A percentile compares a stretch with the other conserved stretches of the same genome.
Conservation (phyloP, 371 early-diverging fungal species). For the Cokeromyces recurvatus region DNA sequence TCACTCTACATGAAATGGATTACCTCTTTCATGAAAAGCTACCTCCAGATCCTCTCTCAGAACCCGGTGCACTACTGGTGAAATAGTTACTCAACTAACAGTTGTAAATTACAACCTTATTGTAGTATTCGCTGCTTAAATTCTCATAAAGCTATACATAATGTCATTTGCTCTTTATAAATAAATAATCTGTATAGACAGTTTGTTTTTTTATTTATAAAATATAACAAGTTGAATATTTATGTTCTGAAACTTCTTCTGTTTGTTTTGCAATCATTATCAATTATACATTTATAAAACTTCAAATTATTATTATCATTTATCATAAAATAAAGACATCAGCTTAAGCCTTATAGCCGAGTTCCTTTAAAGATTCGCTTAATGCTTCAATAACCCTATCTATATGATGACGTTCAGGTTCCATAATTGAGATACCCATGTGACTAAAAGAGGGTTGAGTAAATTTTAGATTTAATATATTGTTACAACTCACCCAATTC, state of each 20-base stretch:
- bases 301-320: neutral
- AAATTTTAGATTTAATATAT: neutral
- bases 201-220: no score
- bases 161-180: no score
- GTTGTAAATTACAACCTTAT: constrained; percentile 17
- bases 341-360: constrained; percentile 38
- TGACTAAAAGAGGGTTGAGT: constrained; percentile 41
- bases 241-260: neutral
- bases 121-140: constrained; percentile 21
- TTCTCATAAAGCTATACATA: constrained; percentile 15
- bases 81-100: no score
- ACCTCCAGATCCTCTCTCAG: no score
- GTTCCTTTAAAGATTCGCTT: constrained; percentile 63
- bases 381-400: constrained; percentile 73
- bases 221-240: no score
- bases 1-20: no score
- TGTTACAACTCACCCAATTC: constrained; percentile 63
- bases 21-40: no score
- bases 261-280: neutral
- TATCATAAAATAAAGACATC: no score
- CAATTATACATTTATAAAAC: neutral
- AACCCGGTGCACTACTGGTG: no score
- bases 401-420: constrained; percentile 69
- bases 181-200: no score
- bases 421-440: constrained; percentile 89